Evolutionary conservation across 768 basidiomycete genomes (phyloP).

Genomic region (Calocybe cyanea): DNA sequence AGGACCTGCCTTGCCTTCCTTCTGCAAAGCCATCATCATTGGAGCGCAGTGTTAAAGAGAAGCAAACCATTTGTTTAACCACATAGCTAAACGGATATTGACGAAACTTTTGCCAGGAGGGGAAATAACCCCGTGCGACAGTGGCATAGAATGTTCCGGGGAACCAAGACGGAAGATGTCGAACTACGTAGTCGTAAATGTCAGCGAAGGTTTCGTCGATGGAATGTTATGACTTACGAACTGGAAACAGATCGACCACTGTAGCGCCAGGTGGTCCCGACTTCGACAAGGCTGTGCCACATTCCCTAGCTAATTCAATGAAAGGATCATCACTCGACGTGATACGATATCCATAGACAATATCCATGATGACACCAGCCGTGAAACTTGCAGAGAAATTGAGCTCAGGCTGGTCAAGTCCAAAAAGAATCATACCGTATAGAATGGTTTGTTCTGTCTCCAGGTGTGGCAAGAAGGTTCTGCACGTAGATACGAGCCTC

Average conservation of each 20-base stretch:
- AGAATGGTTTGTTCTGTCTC: conserved; percentile 12
- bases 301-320: conserved; percentile 9
- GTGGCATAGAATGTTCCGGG: conserved; percentile 13
- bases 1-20: conserved; percentile 8
- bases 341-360: conserved; percentile 17
- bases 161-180: conserved; percentile 15
- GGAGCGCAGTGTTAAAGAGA: background rate
- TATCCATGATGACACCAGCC: conserved; percentile 12
- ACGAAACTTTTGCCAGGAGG: conserved; percentile 6
- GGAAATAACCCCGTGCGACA: conserved; percentile 3
- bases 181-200: conserved; percentile 3
- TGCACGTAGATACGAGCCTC: conserved; percentile 29
- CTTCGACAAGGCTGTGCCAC: background rate
- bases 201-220: background rate
- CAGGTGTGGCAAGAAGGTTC: conserved; percentile 21
- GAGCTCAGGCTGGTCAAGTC: too few relatives aligned
- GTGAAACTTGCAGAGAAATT: conserved; percentile 12
- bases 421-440: conserved; percentile 3
- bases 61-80: conserved; percentile 12
- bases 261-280: conserved; percentile 14
- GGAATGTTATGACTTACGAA: conserved; percentile 9
- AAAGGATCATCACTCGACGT: conserved; percentile 13
- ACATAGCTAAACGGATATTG: conserved; percentile 17
- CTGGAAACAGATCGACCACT: conserved; percentile 13
- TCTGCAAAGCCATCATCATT: background rate